Percentiles rank a stretch among this genome's conserved stretches.
phyloP scores from a whole-genome alignment of 495 filamentous ascomycete species.

The Apiosordaria backusii region DNA sequence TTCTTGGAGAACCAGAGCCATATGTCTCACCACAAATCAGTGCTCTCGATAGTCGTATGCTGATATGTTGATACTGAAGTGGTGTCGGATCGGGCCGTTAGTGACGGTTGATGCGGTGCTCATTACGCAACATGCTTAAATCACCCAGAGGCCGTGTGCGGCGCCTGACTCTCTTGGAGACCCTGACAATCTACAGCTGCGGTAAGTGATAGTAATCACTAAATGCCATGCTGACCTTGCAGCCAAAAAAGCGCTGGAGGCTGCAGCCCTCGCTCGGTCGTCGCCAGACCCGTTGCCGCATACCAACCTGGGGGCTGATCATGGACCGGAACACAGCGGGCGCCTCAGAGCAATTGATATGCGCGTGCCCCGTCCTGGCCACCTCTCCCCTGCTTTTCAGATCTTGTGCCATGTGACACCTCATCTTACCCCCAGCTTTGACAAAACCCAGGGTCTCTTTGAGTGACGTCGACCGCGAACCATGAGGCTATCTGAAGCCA shows the following conservation, averaged over 20 bases:
- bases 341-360: conserved; percentile 16
- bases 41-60: not conserved
- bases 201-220: not conserved
- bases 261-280: conserved; percentile 11
- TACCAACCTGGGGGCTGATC: conserved; percentile 10
- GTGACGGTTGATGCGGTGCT: not conserved
- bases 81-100: not conserved
- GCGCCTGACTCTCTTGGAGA: not conserved
- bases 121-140: not conserved
- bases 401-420: conserved; percentile 42
- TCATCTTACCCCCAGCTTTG: conserved; percentile 32
- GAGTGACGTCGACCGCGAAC: conserved; percentile 25
- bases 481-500: conserved; percentile 26
- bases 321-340: conserved; percentile 25
- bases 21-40: not conserved
- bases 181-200: not conserved
- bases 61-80: not conserved
- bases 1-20: not conserved
- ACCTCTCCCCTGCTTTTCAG: conserved; percentile 28
- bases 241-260: not conserved
- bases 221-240: not conserved
- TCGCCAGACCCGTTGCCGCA: conserved; percentile 22
- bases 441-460: conserved; percentile 22
- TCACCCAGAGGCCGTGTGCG: not conserved
- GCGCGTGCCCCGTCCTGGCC: conserved; percentile 27